Conservation (phyloP, 2,329 filamentous ascomycete genomes). For the Tolypocladium nubicola region DNA sequence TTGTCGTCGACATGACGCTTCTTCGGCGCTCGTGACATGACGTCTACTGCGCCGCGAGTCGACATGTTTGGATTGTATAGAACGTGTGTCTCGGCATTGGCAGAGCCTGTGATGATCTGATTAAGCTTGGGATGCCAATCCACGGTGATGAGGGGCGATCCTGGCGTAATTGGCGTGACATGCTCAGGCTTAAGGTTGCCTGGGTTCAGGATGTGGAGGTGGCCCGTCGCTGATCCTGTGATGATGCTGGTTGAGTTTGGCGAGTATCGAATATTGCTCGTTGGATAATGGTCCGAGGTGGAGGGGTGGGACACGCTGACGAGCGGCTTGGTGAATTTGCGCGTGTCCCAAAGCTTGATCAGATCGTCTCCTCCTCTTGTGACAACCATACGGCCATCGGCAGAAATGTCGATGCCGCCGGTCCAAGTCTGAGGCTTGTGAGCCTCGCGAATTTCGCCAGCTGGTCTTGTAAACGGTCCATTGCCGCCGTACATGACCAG, state of each 20-base stretch:
- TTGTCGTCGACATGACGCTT: conserved; percentile 94
- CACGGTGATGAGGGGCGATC: conserved; percentile 71
- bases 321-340: conserved; percentile 87
- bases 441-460: conserved; percentile 74
- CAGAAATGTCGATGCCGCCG: conserved; percentile 79
- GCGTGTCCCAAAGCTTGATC: conserved; percentile 94
- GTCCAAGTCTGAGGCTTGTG: conserved; percentile 83
- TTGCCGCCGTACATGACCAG: conserved; percentile 88
- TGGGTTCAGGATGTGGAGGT: conserved; percentile 87
- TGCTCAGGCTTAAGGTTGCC: conserved; percentile 79
- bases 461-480: conserved; percentile 72
- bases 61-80: conserved; percentile 87
- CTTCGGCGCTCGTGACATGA: conserved; percentile 90
- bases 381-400: conserved; percentile 81
- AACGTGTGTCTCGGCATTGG: conserved; percentile 79
- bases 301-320: conserved; percentile 70
- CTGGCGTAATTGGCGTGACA: conserved; percentile 80
- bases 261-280: conserved; percentile 81
- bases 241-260: conserved; percentile 76
- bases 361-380: conserved; percentile 84
- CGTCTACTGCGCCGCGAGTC: conserved; percentile 67
- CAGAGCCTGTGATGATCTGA: conserved; percentile 89
- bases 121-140: conserved; percentile 93
- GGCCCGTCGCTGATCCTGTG: conserved; percentile 75
- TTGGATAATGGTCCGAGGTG: conserved; percentile 73